phyloP scores from a whole-genome alignment of 768 basidiomycete species.

The Postia placenta region DNA sequence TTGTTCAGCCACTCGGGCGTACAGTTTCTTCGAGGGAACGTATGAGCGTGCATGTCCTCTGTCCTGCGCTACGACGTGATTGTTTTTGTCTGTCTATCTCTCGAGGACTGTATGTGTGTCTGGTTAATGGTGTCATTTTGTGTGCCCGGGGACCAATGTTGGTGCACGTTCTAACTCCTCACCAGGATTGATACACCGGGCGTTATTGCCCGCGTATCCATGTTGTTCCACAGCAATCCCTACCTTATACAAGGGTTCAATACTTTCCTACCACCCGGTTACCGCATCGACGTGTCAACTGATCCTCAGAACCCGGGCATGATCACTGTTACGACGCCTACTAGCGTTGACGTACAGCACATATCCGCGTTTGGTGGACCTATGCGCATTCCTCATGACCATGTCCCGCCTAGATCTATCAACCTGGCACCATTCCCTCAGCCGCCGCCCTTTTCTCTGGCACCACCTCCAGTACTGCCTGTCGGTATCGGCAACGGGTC shows the following conservation, averaged over 20 bases:
- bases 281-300: constrained; percentile 81
- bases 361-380: constrained; percentile 35
- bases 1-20: too few relatives aligned
- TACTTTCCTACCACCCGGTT: constrained; percentile 91
- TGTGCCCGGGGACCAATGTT: too few relatives aligned
- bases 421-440: constrained; percentile 15
- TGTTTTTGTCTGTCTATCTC: background rate
- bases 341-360: constrained; percentile 63
- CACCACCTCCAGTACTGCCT: constrained; percentile 21
- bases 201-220: constrained; percentile 92
- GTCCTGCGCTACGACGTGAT: too few relatives aligned
- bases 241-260: constrained; percentile 95
- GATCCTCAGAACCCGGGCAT: constrained; percentile 66
- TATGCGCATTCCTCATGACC: constrained; percentile 26
- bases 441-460: constrained; percentile 14
- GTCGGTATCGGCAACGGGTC: constrained; percentile 36
- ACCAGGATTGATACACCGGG: constrained; percentile 95
- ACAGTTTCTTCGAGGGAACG: too few relatives aligned
- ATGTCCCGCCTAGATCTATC: constrained; percentile 13
- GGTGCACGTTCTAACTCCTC: background rate
- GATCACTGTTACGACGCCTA: constrained; percentile 79
- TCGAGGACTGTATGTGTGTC: too few relatives aligned
- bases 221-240: constrained; percentile 87
- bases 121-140: too few relatives aligned
- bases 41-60: too few relatives aligned